These are phyloP conservation scores for Nemania sp. DNA, from an alignment of 2,329 filamentous ascomycete species.

Conservation along the genomic window DNA sequence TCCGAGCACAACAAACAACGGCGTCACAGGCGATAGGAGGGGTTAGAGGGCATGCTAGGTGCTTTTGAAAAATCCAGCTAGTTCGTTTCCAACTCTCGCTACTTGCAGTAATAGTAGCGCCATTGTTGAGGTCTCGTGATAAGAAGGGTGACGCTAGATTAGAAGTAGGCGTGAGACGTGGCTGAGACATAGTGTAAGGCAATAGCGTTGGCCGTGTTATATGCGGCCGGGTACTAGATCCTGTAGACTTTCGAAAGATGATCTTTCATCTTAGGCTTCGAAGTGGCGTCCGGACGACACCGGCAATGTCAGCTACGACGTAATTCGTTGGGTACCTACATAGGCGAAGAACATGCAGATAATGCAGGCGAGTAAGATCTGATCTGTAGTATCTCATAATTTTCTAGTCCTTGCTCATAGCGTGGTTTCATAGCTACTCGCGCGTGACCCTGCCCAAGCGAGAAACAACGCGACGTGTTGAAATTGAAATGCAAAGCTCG, in stretches of 20 bases:
- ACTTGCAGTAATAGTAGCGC: neutral
- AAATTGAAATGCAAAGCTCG: slow-evolving; percentile 59
- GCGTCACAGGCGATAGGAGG: slow-evolving; percentile 57
- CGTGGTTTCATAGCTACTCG: neutral
- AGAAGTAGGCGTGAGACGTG: neutral
- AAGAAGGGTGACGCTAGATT: neutral
- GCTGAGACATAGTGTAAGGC: slow-evolving; percentile 25
- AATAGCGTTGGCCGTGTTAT: slow-evolving; percentile 86
- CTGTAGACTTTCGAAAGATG: slow-evolving; percentile 76
- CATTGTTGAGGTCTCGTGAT: neutral
- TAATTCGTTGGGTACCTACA: slow-evolving; percentile 89
- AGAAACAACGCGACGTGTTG: neutral
- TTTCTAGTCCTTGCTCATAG: slow-evolving; percentile 10
- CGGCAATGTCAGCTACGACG: slow-evolving; percentile 71
- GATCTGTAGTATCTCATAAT: neutral
- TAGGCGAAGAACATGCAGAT: slow-evolving; percentile 82
- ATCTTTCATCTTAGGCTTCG: slow-evolving; percentile 81
- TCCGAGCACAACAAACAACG: slow-evolving; percentile 54
- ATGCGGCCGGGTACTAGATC: slow-evolving; percentile 76
- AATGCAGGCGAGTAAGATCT: slow-evolving; percentile 53
- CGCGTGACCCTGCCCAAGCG: neutral
- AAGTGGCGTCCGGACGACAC: slow-evolving; percentile 67
- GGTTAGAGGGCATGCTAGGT: too few relatives aligned
- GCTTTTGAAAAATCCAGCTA: slow-evolving; percentile 36
- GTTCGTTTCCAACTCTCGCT: neutral